A percentile compares a stretch with the other conserved stretches of the same genome.
Evolutionary conservation across 371 early-diverging fungal species (phyloP).

Genomic region (Mortierella sp.): DNA sequence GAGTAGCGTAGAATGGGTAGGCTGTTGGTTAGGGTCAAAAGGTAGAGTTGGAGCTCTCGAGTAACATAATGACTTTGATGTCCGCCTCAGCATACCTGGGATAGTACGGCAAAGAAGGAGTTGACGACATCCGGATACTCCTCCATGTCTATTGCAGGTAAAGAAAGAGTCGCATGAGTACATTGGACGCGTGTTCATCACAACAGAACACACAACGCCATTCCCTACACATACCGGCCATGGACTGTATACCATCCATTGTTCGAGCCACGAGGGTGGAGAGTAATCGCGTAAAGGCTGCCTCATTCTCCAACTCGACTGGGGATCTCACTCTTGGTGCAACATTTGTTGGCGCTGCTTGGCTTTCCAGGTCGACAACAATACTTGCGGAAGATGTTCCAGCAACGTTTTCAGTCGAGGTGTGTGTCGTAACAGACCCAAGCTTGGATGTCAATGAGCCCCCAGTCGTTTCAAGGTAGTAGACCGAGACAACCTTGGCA

Average conservation of each 20-base stretch:
- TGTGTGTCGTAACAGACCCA: conserved; percentile 2
- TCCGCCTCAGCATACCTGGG: conserved; percentile 55
- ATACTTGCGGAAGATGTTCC: neutral
- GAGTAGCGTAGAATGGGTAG: too few relatives aligned
- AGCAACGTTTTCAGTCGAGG: neutral
- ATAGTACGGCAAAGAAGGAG: conserved; percentile 63
- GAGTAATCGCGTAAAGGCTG: conserved; percentile 57
- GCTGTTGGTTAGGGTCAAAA: too few relatives aligned
- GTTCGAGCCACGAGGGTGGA: conserved; percentile 58
- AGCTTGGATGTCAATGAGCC: conserved; percentile 36
- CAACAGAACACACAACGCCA: too few relatives aligned
- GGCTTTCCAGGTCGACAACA: conserved; percentile 24
- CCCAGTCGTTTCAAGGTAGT: conserved; percentile 60
- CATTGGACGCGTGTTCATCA: too few relatives aligned
- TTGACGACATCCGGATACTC: conserved; percentile 55
- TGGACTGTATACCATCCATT: conserved; percentile 59
- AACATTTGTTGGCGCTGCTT: neutral
- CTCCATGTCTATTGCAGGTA: conserved; percentile 57
- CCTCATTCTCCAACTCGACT: conserved; percentile 31
- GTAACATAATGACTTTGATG: neutral
- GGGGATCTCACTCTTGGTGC: conserved; percentile 14
- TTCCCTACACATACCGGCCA: conserved; percentile 61
- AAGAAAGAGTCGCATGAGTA: too few relatives aligned
- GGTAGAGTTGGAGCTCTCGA: too few relatives aligned
- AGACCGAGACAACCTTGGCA: conserved; percentile 64